A percentile compares a stretch with the other conserved stretches of the same genome.
These are phyloP conservation scores for Plasmodium fragile DNA, from an alignment of 169 alveolate genomes.

Conservation along the genomic window DNA sequence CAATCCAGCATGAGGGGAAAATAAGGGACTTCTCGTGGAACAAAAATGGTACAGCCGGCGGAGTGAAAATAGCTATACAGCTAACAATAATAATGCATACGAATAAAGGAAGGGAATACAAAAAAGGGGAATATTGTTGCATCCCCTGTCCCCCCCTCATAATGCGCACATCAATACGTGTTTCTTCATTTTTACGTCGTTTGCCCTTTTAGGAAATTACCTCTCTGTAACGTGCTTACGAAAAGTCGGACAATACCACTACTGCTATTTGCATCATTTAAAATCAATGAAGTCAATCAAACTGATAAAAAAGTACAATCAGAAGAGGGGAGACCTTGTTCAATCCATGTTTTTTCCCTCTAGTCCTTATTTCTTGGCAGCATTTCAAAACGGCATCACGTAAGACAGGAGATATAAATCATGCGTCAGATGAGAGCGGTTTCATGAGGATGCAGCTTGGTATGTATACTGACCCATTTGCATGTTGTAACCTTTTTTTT, in stretches of 20 bases:
- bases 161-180: background rate
- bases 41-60: constrained; percentile 38
- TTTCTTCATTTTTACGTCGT: background rate
- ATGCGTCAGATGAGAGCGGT: background rate
- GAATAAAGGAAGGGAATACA: background rate
- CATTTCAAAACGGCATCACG: constrained; percentile 70
- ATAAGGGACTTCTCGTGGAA: constrained; percentile 62
- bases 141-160: background rate
- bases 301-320: constrained; percentile 65
- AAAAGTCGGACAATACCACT: constrained; percentile 62
- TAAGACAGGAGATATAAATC: constrained; percentile 23
- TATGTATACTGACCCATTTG: background rate
- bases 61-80: background rate
- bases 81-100: background rate
- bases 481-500: background rate
- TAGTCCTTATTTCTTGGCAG: constrained; percentile 55
- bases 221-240: constrained; percentile 73
- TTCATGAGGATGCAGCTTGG: background rate
- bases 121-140: background rate
- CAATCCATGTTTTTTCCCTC: constrained; percentile 66
- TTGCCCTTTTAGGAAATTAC: constrained; percentile 46
- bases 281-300: constrained; percentile 73
- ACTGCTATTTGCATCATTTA: constrained; percentile 63
- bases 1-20: constrained; percentile 59
- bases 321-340: constrained; percentile 69